Evolutionary conservation across 1,139 yeast species (phyloP), one percentile per base, ranked within the genome.

Genomic region (Waltiozyma sp.): DNA sequence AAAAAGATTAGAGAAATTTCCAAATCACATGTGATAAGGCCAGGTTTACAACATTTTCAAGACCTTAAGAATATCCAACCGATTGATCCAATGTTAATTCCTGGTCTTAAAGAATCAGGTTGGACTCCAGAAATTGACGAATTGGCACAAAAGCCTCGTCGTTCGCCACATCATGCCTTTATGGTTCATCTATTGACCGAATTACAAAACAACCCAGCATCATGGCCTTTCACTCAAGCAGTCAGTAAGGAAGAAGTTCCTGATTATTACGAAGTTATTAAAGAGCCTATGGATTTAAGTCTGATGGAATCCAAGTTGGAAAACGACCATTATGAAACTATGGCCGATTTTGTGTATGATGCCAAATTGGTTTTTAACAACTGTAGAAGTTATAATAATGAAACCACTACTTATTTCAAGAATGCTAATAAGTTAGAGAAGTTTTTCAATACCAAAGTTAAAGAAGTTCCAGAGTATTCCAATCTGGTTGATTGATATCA

Each of bases 71-170:
- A 66, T 46, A 68, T 66, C n/a, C 66, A 69, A 36, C 72, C 74
- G 24, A 63, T 78, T 24, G 84, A 82, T 54, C 93, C 96, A 7
- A 71, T 77, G 66, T 74, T 74, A 19, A 85, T 89, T 13, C 96
- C 96, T 0, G 96, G 96, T 0, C 67, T 89, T 40, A 71, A 75
- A 49, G 97, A 89, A 59, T 86, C 95, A 2, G 98, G 98, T 0
- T 91, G 98, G 98, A 86, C 94, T 43, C 94, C 91, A 38, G 98
- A 89, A 60, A 89, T 91, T 96, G 99, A 91, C 61, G 91, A 86
- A 52, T 67, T 93, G 49, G 97, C 98, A 0, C 91, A 94, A 55
- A 77, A 87, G 57, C 98, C 98, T 2, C 88, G 88, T 60, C 70
- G 96, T 43, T 89, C 95, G 0, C 96, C 96, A 8, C 97, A 91